Evolutionary conservation across 768 basidiomycete species (phyloP).

Genomic region (Mycena kentingensis): DNA sequence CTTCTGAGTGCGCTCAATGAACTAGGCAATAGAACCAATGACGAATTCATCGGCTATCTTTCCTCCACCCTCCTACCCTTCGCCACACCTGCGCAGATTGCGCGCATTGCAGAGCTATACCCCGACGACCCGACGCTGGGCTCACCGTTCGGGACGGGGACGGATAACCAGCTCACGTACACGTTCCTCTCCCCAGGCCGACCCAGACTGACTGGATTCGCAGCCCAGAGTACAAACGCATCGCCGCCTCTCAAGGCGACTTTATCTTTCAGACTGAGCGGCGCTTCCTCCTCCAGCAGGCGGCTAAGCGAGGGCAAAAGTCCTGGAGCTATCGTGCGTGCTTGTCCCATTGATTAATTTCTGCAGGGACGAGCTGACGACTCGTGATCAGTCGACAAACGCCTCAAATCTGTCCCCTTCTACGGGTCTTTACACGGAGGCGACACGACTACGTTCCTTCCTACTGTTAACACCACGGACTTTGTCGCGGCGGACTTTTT

Average conservation of each 20-base stretch:
- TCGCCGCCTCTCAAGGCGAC: too few relatives aligned
- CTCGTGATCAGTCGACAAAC: slow-evolving; percentile 8
- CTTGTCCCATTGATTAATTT: neutral
- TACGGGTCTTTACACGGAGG: slow-evolving; percentile 24
- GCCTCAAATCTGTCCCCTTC: neutral
- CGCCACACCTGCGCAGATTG: slow-evolving; percentile 12
- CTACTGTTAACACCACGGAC: neutral
- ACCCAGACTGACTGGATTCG: neutral
- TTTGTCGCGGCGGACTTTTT: neutral
- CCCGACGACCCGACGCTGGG: slow-evolving; percentile 21
- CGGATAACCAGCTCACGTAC: slow-evolving; percentile 19
- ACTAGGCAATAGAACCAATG: too few relatives aligned
- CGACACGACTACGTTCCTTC: slow-evolving; percentile 12
- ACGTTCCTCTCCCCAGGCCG: neutral
- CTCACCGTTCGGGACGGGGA: too few relatives aligned
- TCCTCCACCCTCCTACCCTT: slow-evolving; percentile 12
- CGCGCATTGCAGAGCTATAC: slow-evolving; percentile 7
- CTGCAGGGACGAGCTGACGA: too few relatives aligned
- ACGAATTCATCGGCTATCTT: too few relatives aligned
- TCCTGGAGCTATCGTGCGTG: slow-evolving; percentile 31
- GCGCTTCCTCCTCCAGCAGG: slow-evolving; percentile 30
- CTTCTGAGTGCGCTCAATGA: too few relatives aligned
- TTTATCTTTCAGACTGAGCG: slow-evolving; percentile 28
- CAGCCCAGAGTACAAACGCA: slow-evolving; percentile 34
- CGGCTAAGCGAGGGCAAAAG: slow-evolving; percentile 25